Evolutionary conservation across 2,329 filamentous ascomycete species (phyloP).

Genomic region (Fusarium papillatum): DNA sequence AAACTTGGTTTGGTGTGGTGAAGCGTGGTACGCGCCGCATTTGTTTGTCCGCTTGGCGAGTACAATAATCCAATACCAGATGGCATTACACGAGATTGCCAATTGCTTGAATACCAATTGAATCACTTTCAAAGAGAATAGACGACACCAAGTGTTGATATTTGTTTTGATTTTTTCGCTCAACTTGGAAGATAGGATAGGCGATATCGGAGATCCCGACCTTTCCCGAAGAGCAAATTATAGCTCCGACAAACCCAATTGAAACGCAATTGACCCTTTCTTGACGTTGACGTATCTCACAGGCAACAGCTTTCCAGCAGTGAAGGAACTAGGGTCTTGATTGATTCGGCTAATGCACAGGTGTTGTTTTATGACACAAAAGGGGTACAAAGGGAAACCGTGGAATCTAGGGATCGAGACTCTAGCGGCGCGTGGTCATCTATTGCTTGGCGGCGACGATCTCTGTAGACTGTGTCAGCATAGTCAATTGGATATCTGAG

Average conservation of each 20-base stretch:
- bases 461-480: constrained; percentile 60
- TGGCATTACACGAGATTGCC: not conserved
- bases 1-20: not conserved
- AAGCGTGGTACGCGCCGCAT: not conserved
- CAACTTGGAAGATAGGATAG: constrained; percentile 22
- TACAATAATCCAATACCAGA: not conserved
- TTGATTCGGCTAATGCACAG: constrained; percentile 73
- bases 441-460: constrained; percentile 77
- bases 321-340: constrained; percentile 49
- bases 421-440: constrained; percentile 54
- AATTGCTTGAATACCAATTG: not conserved
- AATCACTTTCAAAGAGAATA: not conserved
- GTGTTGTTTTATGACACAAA: constrained; percentile 65
- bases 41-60: not conserved
- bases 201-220: constrained; percentile 42
- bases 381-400: constrained; percentile 66
- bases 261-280: constrained; percentile 33
- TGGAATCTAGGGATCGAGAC: constrained; percentile 52
- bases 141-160: constrained; percentile 17
- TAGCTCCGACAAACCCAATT: constrained; percentile 37
- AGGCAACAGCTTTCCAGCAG: constrained; percentile 31
- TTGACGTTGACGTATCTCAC: constrained; percentile 36
- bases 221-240: constrained; percentile 43
- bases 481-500: not conserved
- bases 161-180: constrained; percentile 35